phyloP scores from a whole-genome alignment of 805 yeast genomes.

The Hanseniaspora lindneri region DNA sequence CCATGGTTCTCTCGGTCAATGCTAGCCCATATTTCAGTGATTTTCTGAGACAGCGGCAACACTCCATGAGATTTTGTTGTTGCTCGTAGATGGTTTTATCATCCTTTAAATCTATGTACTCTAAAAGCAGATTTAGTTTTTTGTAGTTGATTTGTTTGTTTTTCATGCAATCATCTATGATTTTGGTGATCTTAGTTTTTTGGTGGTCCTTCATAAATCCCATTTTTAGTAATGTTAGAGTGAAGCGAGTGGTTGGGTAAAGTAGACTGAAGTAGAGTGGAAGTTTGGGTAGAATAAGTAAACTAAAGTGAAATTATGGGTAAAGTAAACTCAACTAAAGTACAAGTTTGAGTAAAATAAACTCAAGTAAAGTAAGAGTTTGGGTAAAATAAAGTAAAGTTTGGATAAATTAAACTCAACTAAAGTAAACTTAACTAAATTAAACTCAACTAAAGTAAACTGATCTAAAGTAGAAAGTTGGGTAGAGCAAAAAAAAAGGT shows the following conservation, averaged over 20 bases:
- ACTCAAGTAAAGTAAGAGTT: too few relatives aligned
- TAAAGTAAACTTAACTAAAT: too few relatives aligned
- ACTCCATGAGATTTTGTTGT: slow-evolving; percentile 43
- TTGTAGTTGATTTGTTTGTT: slow-evolving; percentile 27
- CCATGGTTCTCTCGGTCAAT: slow-evolving; percentile 10
- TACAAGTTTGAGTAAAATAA: too few relatives aligned
- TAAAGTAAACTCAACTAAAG: too few relatives aligned
- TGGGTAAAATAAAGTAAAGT: too few relatives aligned
- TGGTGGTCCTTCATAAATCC: slow-evolving; percentile 49
- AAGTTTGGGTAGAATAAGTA: too few relatives aligned
- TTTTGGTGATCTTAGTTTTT: slow-evolving; percentile 59
- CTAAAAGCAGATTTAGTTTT: slow-evolving; percentile 5
- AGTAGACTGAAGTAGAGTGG: not conserved
- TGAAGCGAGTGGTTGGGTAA: too few relatives aligned
- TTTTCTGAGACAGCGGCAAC: slow-evolving; percentile 84
- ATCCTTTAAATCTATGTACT: slow-evolving; percentile 30
- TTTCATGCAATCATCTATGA: slow-evolving; percentile 40
- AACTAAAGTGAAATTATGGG: too few relatives aligned
- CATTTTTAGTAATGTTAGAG: slow-evolving; percentile 27
- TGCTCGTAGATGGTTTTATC: slow-evolving; percentile 24
- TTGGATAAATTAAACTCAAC: too few relatives aligned
- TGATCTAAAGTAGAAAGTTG: too few relatives aligned
- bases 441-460: too few relatives aligned
- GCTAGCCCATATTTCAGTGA: slow-evolving; percentile 68
- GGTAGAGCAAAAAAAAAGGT: too few relatives aligned